Evolutionary conservation across 371 early-diverging fungal genomes (phyloP).

Genomic region (Amoeboaphelidium occidentale): DNA sequence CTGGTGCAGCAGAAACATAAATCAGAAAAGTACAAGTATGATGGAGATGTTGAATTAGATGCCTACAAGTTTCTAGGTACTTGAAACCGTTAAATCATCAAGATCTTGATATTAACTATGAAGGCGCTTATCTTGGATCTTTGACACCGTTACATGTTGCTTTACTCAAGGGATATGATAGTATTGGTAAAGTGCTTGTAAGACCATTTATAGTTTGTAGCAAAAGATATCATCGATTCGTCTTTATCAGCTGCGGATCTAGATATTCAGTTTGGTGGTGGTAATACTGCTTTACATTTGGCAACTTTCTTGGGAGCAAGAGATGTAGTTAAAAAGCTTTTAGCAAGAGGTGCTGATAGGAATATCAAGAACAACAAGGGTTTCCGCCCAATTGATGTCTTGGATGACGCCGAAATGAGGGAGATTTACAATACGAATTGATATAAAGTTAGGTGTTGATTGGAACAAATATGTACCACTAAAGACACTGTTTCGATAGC

Average conservation of each 20-base stretch:
- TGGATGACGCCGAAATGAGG: not conserved
- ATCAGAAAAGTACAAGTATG: slow-evolving; percentile 10
- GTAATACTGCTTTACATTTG: slow-evolving; percentile 31
- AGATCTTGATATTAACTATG: too few species aligned
- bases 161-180: slow-evolving; percentile 24
- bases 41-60: slow-evolving; percentile 12
- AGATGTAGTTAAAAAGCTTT: slow-evolving; percentile 21
- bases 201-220: too few species aligned
- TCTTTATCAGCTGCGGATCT: slow-evolving; percentile 22
- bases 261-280: slow-evolving; percentile 20
- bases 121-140: slow-evolving; percentile 17
- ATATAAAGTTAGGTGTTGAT: too few species aligned
- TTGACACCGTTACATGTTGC: slow-evolving; percentile 27
- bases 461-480: too few species aligned
- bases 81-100: too few species aligned
- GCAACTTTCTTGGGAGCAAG: slow-evolving; percentile 18
- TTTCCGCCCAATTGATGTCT: not conserved
- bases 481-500: too few species aligned
- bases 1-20: slow-evolving; percentile 10
- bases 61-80: slow-evolving; percentile 21
- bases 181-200: too few species aligned
- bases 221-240: slow-evolving; percentile 32
- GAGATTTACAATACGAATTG: too few species aligned
- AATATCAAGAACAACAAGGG: not conserved
- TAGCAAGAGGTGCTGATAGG: slow-evolving; percentile 26